Percentiles rank a stretch among this genome's conserved stretches.
phyloP scores from a whole-genome alignment of 2,329 filamentous ascomycete species.

The Anisogramma anomala region DNA sequence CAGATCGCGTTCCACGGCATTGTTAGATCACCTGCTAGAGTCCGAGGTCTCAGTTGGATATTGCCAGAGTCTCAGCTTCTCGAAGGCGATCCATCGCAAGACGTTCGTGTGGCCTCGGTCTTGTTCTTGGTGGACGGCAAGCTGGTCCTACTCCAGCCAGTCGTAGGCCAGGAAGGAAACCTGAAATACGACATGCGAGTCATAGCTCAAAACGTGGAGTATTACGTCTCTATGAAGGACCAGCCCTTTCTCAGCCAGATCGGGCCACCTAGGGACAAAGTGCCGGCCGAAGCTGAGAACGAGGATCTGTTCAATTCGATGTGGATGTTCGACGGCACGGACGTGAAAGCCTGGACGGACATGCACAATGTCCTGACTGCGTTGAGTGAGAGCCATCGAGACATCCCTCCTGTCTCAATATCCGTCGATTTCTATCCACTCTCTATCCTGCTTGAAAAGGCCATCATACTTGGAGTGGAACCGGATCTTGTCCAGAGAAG shows the following conservation, averaged over 20 bases:
- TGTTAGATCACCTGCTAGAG: slow-evolving; percentile 81
- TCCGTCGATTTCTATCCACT: slow-evolving; percentile 92
- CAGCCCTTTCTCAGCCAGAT: slow-evolving; percentile 41
- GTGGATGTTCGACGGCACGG: slow-evolving; percentile 85
- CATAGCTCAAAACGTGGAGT: slow-evolving; percentile 91
- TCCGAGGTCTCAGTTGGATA: slow-evolving; percentile 91
- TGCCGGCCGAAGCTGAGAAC: slow-evolving; percentile 25
- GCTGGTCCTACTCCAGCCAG: slow-evolving; percentile 80
- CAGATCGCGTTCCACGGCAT: slow-evolving; percentile 97
- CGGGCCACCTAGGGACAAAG: slow-evolving; percentile 14
- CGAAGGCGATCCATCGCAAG: slow-evolving; percentile 88
- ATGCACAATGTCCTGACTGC: slow-evolving; percentile 72
- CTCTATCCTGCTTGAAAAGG: slow-evolving; percentile 77
- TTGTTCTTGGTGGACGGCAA: slow-evolving; percentile 97
- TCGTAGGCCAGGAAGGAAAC: slow-evolving; percentile 66
- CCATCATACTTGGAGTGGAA: slow-evolving; percentile 81
- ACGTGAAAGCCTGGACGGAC: slow-evolving; percentile 81
- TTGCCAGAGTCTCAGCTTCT: slow-evolving; percentile 79
- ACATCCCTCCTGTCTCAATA: slow-evolving; percentile 67
- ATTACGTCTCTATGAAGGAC: slow-evolving; percentile 85
- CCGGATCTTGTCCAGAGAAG: slow-evolving; percentile 86
- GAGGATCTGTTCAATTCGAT: slow-evolving; percentile 67
- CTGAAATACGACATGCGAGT: slow-evolving; percentile 98
- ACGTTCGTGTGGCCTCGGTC: slow-evolving; percentile 86
- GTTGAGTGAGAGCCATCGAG: slow-evolving; percentile 51